Evolutionary conservation across 441 rosid species (phyloP).

Genomic region (Melastoma candidum): DNA sequence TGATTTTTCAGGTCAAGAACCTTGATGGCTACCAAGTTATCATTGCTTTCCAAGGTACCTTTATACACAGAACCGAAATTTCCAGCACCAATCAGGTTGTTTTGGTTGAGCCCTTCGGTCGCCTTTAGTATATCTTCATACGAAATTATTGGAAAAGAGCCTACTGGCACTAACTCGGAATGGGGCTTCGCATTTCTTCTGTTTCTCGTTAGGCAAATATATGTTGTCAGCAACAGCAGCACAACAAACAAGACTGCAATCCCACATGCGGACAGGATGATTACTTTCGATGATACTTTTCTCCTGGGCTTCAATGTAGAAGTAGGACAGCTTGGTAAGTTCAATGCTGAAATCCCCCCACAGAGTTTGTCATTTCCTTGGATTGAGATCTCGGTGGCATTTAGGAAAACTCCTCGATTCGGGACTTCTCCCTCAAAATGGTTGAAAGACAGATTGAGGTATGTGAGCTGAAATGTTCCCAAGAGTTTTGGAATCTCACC

Average conservation of each 20-base stretch:
- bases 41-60: too few relatives aligned
- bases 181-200: background rate
- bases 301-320: too few relatives aligned
- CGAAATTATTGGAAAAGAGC: slow-evolving; percentile 6
- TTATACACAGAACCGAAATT: slow-evolving; percentile 12
- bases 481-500: slow-evolving; percentile 20
- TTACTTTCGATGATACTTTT: too few relatives aligned
- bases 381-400: slow-evolving; percentile 11
- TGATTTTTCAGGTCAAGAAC: slow-evolving; percentile 11
- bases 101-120: slow-evolving; percentile 11
- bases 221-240: too few relatives aligned
- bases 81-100: slow-evolving; percentile 16
- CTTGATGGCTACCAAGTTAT: slow-evolving; percentile 17
- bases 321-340: too few relatives aligned
- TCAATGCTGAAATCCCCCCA: too few relatives aligned
- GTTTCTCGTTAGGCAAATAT: background rate
- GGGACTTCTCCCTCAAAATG: too few relatives aligned
- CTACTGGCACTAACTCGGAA: background rate
- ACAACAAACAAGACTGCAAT: too few relatives aligned
- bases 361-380: slow-evolving; percentile 19
- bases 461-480: too few relatives aligned
- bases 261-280: too few relatives aligned
- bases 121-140: slow-evolving; percentile 13
- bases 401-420: slow-evolving; percentile 16
- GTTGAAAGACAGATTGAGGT: too few relatives aligned